A percentile compares a stretch with the other conserved stretches of the same genome.
Conservation (phyloP, 768 basidiomycete genomes). For the Amanita muscaria region DNA sequence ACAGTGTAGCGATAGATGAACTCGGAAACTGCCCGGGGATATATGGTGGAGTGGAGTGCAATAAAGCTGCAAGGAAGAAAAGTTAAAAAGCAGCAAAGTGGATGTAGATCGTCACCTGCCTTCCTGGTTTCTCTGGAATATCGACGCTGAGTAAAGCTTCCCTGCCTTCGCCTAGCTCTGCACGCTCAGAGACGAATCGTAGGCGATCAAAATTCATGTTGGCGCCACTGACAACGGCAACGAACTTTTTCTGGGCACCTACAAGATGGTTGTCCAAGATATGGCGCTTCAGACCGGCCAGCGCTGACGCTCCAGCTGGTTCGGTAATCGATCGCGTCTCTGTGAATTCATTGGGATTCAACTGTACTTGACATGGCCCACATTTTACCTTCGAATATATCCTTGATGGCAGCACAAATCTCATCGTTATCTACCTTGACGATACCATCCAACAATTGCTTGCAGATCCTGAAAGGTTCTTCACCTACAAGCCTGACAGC, state of each 20-base stretch:
- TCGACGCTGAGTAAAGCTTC: conserved; percentile 93
- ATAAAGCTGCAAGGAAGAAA: conserved; percentile 55
- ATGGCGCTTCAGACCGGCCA: conserved; percentile 87
- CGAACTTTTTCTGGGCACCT: conserved; percentile 80
- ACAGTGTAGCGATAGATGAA: conserved; percentile 88
- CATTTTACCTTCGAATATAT: conserved; percentile 90
- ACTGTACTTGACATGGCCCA: not conserved
- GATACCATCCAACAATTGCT: conserved; percentile 72
- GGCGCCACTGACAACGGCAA: conserved; percentile 89
- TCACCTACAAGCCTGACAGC: conserved; percentile 93
- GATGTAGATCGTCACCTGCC: conserved; percentile 38
- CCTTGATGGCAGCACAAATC: conserved; percentile 97
- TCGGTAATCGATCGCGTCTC: conserved; percentile 96
- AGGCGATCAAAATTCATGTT: conserved; percentile 99
- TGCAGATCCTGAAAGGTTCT: conserved; percentile 91
- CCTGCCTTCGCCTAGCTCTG: conserved; percentile 90
- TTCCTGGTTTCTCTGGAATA: conserved; percentile 88
- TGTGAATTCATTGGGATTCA: conserved; percentile 20
- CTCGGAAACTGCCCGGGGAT: conserved; percentile 90
- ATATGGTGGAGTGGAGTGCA: conserved; percentile 75
- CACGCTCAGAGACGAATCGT: conserved; percentile 97
- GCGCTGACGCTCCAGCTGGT: conserved; percentile 87
- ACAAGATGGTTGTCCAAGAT: conserved; percentile 75
- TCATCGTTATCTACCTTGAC: conserved; percentile 90
- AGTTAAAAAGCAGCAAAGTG: not conserved